Percentiles rank a stretch among this genome's conserved stretches.
Conservation (phyloP, 169 alveolate species). For the Eimeria zaria region DNA sequence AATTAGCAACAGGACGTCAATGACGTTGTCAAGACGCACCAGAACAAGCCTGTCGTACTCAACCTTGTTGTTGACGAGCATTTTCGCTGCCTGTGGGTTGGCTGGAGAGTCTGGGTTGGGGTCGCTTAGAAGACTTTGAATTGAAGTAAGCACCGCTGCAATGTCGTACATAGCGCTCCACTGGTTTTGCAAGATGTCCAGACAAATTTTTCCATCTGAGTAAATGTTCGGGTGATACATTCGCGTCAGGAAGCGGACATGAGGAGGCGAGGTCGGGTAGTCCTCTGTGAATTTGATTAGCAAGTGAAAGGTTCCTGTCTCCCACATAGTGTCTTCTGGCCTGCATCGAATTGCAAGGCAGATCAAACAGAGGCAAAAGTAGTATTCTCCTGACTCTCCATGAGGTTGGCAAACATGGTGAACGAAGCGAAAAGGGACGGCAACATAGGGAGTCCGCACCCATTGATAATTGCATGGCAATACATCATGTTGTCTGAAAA, state of each 20-base stretch:
- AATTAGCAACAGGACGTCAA: not conserved
- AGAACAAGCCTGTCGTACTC: conserved; percentile 88
- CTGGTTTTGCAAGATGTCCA: conserved; percentile 96
- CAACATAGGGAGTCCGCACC: conserved; percentile 81
- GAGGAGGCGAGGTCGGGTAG: conserved; percentile 94
- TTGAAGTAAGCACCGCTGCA: conserved; percentile 97
- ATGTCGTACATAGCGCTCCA: conserved; percentile 99
- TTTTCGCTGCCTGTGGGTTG: conserved; percentile 98
- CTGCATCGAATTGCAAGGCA: conserved; percentile 27
- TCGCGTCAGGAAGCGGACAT: conserved; percentile 90
- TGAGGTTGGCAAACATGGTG: not conserved
- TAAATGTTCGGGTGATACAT: conserved; percentile 95
- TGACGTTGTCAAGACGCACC: conserved; percentile 10
- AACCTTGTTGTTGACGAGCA: conserved; percentile 94
- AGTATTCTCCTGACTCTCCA: not conserved
- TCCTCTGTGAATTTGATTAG: conserved; percentile 93
- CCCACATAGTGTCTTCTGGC: conserved; percentile 86
- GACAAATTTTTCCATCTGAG: conserved; percentile 97
- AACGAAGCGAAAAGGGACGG: not conserved
- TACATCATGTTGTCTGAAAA: conserved; percentile 96
- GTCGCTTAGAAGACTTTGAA: conserved; percentile 97
- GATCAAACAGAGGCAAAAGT: not conserved
- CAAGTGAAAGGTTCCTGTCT: conserved; percentile 91
- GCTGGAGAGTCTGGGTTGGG: conserved; percentile 99
- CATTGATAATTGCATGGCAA: conserved; percentile 98